A percentile compares a stretch with the other conserved stretches of the same genome.
phyloP scores from a whole-genome alignment of 768 basidiomycete species.

The Pleurotus platypus region DNA sequence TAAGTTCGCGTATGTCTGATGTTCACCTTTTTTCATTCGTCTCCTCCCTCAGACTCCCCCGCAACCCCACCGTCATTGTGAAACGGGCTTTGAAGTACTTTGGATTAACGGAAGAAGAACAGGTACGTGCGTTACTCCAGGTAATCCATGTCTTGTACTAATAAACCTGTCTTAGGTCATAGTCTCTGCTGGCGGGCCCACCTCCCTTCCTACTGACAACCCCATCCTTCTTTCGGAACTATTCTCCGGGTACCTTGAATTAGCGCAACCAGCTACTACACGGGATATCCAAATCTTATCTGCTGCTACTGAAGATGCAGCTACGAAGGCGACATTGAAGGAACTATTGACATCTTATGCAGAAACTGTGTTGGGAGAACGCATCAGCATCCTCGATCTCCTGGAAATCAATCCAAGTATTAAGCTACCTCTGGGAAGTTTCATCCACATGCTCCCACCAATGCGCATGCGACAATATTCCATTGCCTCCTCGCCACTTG shows the following conservation, averaged over 20 bases:
- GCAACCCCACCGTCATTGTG: slow-evolving; percentile 35
- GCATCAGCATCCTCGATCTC: slow-evolving; percentile 38
- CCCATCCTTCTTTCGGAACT: slow-evolving; percentile 33
- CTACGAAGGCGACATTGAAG: slow-evolving; percentile 24
- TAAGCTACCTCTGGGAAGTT: slow-evolving; percentile 30
- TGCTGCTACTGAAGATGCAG: slow-evolving; percentile 18
- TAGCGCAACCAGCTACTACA: slow-evolving; percentile 43
- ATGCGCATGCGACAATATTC: slow-evolving; percentile 50
- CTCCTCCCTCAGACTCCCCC: slow-evolving; percentile 27
- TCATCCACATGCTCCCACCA: slow-evolving; percentile 38
- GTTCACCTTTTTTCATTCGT: background rate
- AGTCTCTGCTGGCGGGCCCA: slow-evolving; percentile 31
- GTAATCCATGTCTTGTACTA: background rate
- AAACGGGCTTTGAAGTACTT: slow-evolving; percentile 34
- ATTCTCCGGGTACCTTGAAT: slow-evolving; percentile 42
- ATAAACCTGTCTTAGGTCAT: slow-evolving; percentile 21
- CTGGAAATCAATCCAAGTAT: slow-evolving; percentile 34
- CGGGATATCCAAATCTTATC: slow-evolving; percentile 33
- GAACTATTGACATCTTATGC: slow-evolving; percentile 26
- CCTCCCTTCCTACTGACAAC: slow-evolving; percentile 34
- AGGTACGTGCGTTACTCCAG: slow-evolving; percentile 19
- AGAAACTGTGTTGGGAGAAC: slow-evolving; percentile 27
- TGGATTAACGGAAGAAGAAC: slow-evolving; percentile 32
- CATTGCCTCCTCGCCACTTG: slow-evolving; percentile 45
- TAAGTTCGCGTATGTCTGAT: slow-evolving; percentile 13